Conservation (phyloP, 2,329 filamentous ascomycete species). For the Raffaelea ambrosiae region DNA sequence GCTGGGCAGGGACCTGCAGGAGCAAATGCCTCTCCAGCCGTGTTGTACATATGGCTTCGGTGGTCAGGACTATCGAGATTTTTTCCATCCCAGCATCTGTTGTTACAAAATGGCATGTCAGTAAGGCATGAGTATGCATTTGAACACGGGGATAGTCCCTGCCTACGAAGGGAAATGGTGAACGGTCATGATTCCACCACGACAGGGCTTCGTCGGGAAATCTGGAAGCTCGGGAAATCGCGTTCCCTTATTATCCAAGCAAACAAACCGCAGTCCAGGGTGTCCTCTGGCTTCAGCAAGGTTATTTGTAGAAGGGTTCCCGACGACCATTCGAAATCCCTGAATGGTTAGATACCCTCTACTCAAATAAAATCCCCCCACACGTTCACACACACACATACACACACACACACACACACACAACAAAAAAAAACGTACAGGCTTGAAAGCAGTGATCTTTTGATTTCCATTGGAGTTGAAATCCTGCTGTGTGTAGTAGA, state of each 20-base stretch:
- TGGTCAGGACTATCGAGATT: conserved; percentile 47
- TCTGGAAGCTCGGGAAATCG: conserved; percentile 30
- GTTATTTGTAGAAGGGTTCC: conserved; percentile 24
- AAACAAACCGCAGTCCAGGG: conserved; percentile 10
- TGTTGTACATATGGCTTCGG: conserved; percentile 21
- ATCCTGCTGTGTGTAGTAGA: conserved; percentile 32
- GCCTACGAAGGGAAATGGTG: conserved; percentile 29
- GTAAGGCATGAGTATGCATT: conserved; percentile 5
- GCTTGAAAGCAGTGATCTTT: conserved; percentile 30
- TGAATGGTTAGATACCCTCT: too few relatives aligned
- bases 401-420: too few relatives aligned
- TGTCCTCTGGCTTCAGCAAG: too few relatives aligned
- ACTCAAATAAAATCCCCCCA: too few relatives aligned
- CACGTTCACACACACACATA: too few relatives aligned
- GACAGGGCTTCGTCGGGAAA: conserved; percentile 29
- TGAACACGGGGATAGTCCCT: too few relatives aligned
- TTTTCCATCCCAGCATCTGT: conserved; percentile 50
- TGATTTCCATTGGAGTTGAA: conserved; percentile 29
- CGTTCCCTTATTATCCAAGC: conserved; percentile 28
- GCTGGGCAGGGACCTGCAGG: conserved; percentile 17
- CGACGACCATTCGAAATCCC: conserved; percentile 34
- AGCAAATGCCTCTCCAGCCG: conserved; percentile 17
- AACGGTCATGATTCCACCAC: conserved; percentile 30
- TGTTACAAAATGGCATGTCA: conserved; percentile 15
- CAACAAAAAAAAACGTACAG: too few relatives aligned